Percentiles rank a stretch among this genome's conserved stretches.
phyloP scores from a whole-genome alignment of 1,284 basidiomycete species.

The Cerrena zonata region DNA sequence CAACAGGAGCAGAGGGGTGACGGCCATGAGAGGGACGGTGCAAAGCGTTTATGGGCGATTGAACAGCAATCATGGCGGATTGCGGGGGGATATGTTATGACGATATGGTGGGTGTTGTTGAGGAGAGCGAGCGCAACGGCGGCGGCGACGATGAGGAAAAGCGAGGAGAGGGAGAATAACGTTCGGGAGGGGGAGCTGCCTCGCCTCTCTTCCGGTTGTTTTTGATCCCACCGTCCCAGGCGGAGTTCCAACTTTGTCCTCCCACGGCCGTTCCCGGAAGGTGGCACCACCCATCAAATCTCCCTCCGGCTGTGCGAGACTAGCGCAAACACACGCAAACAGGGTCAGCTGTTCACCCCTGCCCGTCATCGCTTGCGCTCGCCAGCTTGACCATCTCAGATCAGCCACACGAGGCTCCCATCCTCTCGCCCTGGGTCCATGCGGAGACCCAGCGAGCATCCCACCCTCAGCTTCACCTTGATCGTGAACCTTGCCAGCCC shows the following conservation, averaged over 20 bases:
- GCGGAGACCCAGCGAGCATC: neutral
- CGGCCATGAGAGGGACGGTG: conserved; percentile 42
- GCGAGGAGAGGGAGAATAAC: conserved; percentile 20
- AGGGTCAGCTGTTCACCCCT: neutral
- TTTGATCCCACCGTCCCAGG: conserved; percentile 1
- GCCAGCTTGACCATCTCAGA: neutral
- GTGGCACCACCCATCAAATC: neutral
- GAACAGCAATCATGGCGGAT: conserved; percentile 59
- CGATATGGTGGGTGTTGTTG: conserved; percentile 24
- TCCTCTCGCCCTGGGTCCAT: no score
- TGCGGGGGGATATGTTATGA: conserved; percentile 11
- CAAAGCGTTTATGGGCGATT: conserved; percentile 43
- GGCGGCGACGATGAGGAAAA: conserved; percentile 20
- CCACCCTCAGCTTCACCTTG: neutral
- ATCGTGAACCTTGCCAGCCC: neutral
- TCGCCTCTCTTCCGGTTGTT: neutral
- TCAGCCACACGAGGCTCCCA: neutral
- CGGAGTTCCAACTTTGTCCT: neutral
- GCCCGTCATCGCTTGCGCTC: neutral
- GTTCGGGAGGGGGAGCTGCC: conserved; percentile 15
- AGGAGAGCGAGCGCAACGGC: conserved; percentile 23
- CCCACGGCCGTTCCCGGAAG: neutral
- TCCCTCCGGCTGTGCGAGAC: neutral
- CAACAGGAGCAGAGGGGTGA: conserved; percentile 62
- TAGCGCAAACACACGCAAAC: neutral